Evolutionary conservation across 2,329 filamentous ascomycete species (phyloP).

Genomic region (Ophiocordyceps camponoti-leonardi): DNA sequence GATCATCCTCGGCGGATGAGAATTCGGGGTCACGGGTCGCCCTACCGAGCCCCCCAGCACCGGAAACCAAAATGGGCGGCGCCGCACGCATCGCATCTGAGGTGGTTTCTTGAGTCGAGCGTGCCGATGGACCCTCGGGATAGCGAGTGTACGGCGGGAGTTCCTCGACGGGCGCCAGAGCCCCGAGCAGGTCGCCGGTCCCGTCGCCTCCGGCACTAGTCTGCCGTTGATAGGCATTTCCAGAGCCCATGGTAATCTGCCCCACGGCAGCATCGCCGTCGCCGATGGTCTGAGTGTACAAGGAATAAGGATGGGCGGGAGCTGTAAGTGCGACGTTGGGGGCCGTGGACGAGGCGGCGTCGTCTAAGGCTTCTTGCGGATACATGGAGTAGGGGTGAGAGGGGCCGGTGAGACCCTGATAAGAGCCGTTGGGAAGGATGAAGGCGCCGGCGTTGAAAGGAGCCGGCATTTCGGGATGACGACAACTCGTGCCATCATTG

Average conservation of each 20-base stretch:
- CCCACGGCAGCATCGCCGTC: slow-evolving; percentile 28
- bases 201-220: slow-evolving; percentile 73
- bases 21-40: slow-evolving; percentile 47
- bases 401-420: slow-evolving; percentile 52
- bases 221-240: slow-evolving; percentile 51
- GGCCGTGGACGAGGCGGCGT: slow-evolving; percentile 54
- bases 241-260: slow-evolving; percentile 55
- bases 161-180: slow-evolving; percentile 78
- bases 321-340: slow-evolving; percentile 36
- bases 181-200: slow-evolving; percentile 69
- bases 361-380: slow-evolving; percentile 52
- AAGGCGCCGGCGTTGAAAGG: slow-evolving; percentile 15
- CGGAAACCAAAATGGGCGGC: slow-evolving; percentile 19
- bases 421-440: slow-evolving; percentile 40
- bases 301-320: slow-evolving; percentile 69
- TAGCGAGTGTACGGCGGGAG: slow-evolving; percentile 84
- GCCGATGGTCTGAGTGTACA: slow-evolving; percentile 64
- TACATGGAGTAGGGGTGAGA: slow-evolving; percentile 81
- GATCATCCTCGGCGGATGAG: slow-evolving; percentile 35
- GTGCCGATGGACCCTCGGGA: slow-evolving; percentile 52
- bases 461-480: slow-evolving; percentile 1
- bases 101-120: slow-evolving; percentile 11
- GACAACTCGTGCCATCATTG: slow-evolving; percentile 25
- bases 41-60: slow-evolving; percentile 43
- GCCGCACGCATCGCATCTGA: slow-evolving; percentile 3